These are phyloP conservation scores for Fusarium torulosum DNA, from an alignment of 2,329 filamentous ascomycete species.

Conservation along the genomic window DNA sequence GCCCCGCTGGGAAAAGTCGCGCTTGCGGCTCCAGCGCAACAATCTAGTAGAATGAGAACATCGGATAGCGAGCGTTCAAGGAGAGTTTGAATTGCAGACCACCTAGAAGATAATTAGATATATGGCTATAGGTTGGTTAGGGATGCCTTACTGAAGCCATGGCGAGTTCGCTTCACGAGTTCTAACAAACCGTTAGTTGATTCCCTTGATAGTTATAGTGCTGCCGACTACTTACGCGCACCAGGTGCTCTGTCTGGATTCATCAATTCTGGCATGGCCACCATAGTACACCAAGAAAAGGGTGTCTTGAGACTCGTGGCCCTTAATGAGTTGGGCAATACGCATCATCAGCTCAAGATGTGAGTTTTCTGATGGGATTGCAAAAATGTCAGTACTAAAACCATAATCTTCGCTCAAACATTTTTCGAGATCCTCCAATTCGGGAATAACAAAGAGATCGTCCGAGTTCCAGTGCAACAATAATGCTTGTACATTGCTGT, in stretches of 20 bases:
- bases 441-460: slow-evolving; percentile 69
- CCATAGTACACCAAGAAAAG: slow-evolving; percentile 71
- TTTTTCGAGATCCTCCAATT: slow-evolving; percentile 68
- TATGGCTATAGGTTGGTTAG: background rate
- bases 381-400: slow-evolving; percentile 69
- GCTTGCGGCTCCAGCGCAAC: slow-evolving; percentile 70
- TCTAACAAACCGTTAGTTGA: slow-evolving; percentile 48
- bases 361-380: slow-evolving; percentile 69
- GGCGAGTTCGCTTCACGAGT: slow-evolving; percentile 65
- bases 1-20: slow-evolving; percentile 69
- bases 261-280: slow-evolving; percentile 70
- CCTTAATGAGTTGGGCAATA: slow-evolving; percentile 68
- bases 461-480: slow-evolving; percentile 70
- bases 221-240: slow-evolving; percentile 62
- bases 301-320: slow-evolving; percentile 67
- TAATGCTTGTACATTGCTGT: slow-evolving; percentile 67
- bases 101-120: slow-evolving; percentile 52
- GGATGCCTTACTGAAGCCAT: slow-evolving; percentile 64
- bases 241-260: slow-evolving; percentile 71
- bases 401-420: slow-evolving; percentile 67
- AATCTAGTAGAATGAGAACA: slow-evolving; percentile 69
- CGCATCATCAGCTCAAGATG: slow-evolving; percentile 70
- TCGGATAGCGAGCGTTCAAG: slow-evolving; percentile 69
- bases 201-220: background rate
- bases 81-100: slow-evolving; percentile 71